Percentiles rank a stretch among this genome's conserved stretches.
These are phyloP conservation scores for Suhomyces bokatorum DNA, from an alignment of 1,139 yeast genomes.

Conservation along the genomic window DNA sequence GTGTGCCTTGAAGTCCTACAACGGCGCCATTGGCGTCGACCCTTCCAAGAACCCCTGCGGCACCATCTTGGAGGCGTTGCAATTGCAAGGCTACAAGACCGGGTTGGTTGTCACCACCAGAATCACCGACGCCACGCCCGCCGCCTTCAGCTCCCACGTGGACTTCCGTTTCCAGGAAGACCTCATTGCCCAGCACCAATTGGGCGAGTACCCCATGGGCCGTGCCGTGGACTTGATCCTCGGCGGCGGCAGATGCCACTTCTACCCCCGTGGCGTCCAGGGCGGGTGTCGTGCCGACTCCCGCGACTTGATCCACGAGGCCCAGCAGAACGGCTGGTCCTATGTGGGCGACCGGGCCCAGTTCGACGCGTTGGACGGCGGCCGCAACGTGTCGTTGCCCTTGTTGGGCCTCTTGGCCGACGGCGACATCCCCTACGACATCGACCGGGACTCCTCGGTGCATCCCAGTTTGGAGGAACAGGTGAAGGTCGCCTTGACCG, in stretches of 20 bases:
- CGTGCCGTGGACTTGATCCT: slow-evolving; percentile 28
- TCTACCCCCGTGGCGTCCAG: slow-evolving; percentile 20
- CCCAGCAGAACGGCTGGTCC: slow-evolving; percentile 21
- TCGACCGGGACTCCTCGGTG: slow-evolving; percentile 24
- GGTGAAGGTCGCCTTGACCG: slow-evolving; percentile 26
- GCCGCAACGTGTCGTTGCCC: slow-evolving; percentile 26
- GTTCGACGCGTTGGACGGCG: slow-evolving; percentile 23
- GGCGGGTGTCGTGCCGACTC: slow-evolving; percentile 26
- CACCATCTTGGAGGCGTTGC: slow-evolving; percentile 29
- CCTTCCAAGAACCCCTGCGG: slow-evolving; percentile 27
- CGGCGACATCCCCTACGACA: slow-evolving; percentile 28
- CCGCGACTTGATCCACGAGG: slow-evolving; percentile 27
- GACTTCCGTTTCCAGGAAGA: slow-evolving; percentile 30
- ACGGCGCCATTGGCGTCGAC: slow-evolving; percentile 30
- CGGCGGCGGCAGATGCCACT: slow-evolving; percentile 33
- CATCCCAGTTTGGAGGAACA: slow-evolving; percentile 30
- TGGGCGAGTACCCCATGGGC: slow-evolving; percentile 29
- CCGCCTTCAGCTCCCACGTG: slow-evolving; percentile 28
- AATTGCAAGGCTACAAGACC: slow-evolving; percentile 27
- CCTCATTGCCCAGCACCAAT: slow-evolving; percentile 30
- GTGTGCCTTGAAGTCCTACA: slow-evolving; percentile 28
- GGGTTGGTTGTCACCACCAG: slow-evolving; percentile 32
- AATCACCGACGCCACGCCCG: slow-evolving; percentile 29
- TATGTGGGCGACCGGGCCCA: slow-evolving; percentile 25
- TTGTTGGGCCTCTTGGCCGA: slow-evolving; percentile 29